Evolutionary conservation across 1,284 basidiomycete genomes (phyloP).

Genomic region (Rhodotorula sp.): DNA sequence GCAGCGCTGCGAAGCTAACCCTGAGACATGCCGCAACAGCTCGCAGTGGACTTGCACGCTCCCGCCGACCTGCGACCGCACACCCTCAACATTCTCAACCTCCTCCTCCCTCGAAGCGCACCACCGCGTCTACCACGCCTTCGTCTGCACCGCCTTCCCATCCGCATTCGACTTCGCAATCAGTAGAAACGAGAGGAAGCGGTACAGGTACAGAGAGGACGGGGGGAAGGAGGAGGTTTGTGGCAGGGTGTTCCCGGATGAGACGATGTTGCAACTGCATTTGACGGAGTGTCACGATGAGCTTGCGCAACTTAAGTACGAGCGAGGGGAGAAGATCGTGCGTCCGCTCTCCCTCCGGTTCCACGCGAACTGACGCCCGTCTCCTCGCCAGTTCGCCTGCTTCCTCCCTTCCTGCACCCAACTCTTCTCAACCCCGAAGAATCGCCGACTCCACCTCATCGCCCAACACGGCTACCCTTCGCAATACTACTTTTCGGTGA

Average conservation of each 20-base stretch:
- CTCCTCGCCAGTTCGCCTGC: conserved; percentile 69
- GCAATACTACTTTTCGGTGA: conserved; percentile 82
- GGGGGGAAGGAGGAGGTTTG: conserved; percentile 51
- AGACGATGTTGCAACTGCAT: conserved; percentile 73
- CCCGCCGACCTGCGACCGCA: conserved; percentile 69
- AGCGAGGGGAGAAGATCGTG: conserved; percentile 84
- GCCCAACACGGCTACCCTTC: conserved; percentile 76
- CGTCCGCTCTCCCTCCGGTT: conserved; percentile 47
- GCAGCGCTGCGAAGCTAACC: background rate
- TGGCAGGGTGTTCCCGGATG: conserved; percentile 80
- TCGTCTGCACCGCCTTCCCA: conserved; percentile 62
- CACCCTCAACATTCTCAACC: conserved; percentile 60
- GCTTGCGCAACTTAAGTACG: conserved; percentile 65
- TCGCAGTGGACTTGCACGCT: conserved; percentile 60
- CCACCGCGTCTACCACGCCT: conserved; percentile 75
- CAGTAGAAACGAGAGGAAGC: background rate
- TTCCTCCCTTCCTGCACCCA: conserved; percentile 64
- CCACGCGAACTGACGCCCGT: background rate
- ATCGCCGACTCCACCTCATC: conserved; percentile 75
- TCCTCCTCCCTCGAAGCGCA: conserved; percentile 71
- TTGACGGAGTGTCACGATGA: conserved; percentile 84
- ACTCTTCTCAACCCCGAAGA: conserved; percentile 70
- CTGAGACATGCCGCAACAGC: background rate
- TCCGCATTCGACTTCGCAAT: conserved; percentile 9
- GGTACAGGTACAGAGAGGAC: background rate